Evolutionary conservation across 2,329 filamentous ascomycete genomes (phyloP).

Genomic region (Geosmithia flava): DNA sequence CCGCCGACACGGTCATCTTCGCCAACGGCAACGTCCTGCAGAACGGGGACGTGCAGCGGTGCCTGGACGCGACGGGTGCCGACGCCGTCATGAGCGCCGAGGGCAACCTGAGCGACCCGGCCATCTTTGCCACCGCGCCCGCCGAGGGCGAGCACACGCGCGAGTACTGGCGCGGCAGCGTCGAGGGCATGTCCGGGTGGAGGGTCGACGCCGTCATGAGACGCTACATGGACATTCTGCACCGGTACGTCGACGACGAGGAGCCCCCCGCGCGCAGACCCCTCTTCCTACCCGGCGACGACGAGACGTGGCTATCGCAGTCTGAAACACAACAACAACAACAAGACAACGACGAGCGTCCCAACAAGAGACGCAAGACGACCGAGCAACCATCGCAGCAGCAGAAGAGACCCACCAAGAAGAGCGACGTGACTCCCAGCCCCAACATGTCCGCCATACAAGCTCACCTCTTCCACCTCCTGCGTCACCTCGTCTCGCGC

Average conservation of each 20-base stretch:
- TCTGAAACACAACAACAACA: not conserved
- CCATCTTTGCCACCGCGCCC: slow-evolving; percentile 65
- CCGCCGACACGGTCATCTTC: slow-evolving; percentile 82
- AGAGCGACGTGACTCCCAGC: slow-evolving; percentile 21
- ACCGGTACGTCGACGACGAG: slow-evolving; percentile 59
- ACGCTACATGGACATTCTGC: slow-evolving; percentile 82
- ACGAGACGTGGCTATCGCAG: slow-evolving; percentile 27
- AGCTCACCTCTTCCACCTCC: slow-evolving; percentile 83
- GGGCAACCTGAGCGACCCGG: slow-evolving; percentile 85
- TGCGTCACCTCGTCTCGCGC: slow-evolving; percentile 66
- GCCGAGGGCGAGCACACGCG: slow-evolving; percentile 50
- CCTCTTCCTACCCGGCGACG: slow-evolving; percentile 57
- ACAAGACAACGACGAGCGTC: slow-evolving; percentile 29
- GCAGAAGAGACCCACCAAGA: slow-evolving; percentile 16
- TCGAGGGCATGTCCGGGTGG: slow-evolving; percentile 63
- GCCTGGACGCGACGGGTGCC: slow-evolving; percentile 71
- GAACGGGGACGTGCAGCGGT: slow-evolving; percentile 62
- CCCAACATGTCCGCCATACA: slow-evolving; percentile 73
- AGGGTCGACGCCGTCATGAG: slow-evolving; percentile 79
- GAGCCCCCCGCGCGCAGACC: slow-evolving; percentile 56
- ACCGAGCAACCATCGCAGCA: not conserved
- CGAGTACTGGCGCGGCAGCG: slow-evolving; percentile 75
- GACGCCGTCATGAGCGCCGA: slow-evolving; percentile 96
- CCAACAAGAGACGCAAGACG: slow-evolving; percentile 32
- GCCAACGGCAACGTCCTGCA: slow-evolving; percentile 92